Evolutionary conservation across 2,329 filamentous ascomycete species (phyloP).

Genomic region (Colletotrichum graminicola): DNA sequence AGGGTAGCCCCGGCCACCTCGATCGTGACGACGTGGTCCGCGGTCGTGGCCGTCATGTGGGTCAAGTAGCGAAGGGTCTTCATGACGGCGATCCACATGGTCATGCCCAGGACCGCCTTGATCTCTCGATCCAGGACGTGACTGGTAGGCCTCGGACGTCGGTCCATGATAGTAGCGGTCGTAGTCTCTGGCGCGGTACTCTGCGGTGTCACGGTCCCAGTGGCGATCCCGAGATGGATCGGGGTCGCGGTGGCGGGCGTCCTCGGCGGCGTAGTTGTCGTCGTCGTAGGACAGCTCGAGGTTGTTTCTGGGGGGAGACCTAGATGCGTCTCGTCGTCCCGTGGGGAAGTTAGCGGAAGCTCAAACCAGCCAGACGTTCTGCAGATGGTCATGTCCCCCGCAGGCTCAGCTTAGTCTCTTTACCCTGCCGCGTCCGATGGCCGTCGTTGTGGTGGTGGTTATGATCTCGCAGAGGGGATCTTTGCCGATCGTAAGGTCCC

Average conservation of each 20-base stretch:
- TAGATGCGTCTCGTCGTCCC: constrained; percentile 58
- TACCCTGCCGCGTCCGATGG: constrained; percentile 65
- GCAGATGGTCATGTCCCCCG: constrained; percentile 42
- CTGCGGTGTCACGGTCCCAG: constrained; percentile 27
- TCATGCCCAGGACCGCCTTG: constrained; percentile 48
- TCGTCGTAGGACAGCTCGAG: constrained; percentile 51
- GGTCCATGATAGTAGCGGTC: constrained; percentile 44
- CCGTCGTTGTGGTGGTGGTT: constrained; percentile 51
- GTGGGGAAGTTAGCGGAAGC: constrained; percentile 60
- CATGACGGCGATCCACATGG: constrained; percentile 45
- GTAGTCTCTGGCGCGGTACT: constrained; percentile 33
- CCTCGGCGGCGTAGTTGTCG: constrained; percentile 47
- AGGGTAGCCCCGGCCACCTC: constrained; percentile 36
- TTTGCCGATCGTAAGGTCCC: constrained; percentile 42
- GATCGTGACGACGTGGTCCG: constrained; percentile 44
- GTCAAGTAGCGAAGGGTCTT: constrained; percentile 54
- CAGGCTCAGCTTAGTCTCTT: constrained; percentile 48
- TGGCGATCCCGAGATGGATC: constrained; percentile 44
- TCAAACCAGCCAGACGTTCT: constrained; percentile 46
- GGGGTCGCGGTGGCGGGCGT: constrained; percentile 46
- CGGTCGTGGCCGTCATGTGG: constrained; percentile 51
- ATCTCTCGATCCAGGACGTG: constrained; percentile 43
- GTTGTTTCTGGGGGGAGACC: constrained; percentile 56
- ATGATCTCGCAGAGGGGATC: constrained; percentile 41
- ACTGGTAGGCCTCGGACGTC: constrained; percentile 44